A percentile compares a stretch with the other conserved stretches of the same genome.
Conservation (phyloP, 2,329 filamentous ascomycete genomes). For the Fusarium sp. region DNA sequence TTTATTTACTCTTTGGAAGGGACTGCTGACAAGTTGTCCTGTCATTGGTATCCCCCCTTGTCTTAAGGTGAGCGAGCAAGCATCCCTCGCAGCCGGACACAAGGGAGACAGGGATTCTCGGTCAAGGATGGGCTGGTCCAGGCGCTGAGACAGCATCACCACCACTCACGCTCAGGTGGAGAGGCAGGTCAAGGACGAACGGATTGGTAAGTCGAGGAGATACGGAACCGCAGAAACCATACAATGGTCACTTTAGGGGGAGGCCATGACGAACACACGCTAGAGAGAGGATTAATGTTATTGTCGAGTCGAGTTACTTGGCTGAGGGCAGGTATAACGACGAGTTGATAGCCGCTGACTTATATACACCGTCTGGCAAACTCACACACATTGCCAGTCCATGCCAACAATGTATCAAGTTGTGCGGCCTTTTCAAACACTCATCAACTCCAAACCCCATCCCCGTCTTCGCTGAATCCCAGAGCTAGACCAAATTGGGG, state of each 20-base stretch:
- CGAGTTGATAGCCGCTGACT: neutral
- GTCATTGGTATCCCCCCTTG: too few relatives aligned
- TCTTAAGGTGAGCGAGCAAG: neutral
- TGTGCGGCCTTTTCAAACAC: neutral
- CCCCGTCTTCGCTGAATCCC: neutral
- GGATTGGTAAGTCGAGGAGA: neutral
- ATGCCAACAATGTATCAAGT: neutral
- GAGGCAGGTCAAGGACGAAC: constrained; percentile 4
- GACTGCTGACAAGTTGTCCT: too few relatives aligned
- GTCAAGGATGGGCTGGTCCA: neutral
- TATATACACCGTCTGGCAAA: neutral
- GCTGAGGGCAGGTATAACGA: neutral
- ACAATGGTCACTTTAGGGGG: neutral
- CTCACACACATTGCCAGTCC: neutral
- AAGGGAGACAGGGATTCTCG: neutral
- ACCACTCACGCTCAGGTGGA: constrained; percentile 1
- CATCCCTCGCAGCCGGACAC: neutral
- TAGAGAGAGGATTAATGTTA: neutral
- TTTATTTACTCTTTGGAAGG: too few relatives aligned
- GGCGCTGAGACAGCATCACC: neutral
- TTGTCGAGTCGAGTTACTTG: neutral
- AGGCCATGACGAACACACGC: neutral
- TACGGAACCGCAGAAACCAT: neutral
- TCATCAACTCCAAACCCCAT: constrained; percentile 1
- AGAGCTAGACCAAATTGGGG: constrained; percentile 14